phyloP scores from a whole-genome alignment of 2,329 filamentous ascomycete genomes.

The Sclerotinia sclerotiorum region DNA sequence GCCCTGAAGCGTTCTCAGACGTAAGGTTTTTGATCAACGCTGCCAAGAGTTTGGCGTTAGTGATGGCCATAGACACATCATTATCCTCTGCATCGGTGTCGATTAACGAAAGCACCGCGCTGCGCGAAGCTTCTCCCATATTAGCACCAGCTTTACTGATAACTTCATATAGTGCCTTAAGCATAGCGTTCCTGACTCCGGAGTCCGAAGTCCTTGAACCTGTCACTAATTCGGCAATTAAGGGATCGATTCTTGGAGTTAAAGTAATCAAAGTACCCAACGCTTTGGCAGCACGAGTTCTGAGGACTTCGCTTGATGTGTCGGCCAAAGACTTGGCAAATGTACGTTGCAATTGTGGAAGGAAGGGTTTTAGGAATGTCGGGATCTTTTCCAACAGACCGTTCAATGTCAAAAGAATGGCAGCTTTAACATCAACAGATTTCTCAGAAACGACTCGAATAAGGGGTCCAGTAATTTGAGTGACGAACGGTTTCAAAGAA shows the following conservation, averaged over 20 bases:
- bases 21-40: constrained; percentile 86
- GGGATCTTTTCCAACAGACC: constrained; percentile 97
- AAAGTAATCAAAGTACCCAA: constrained; percentile 93
- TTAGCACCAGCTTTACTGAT: constrained; percentile 91
- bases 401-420: constrained; percentile 90
- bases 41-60: constrained; percentile 85
- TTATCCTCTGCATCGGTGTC: constrained; percentile 77
- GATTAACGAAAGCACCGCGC: constrained; percentile 83
- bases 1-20: constrained; percentile 60
- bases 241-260: constrained; percentile 90
- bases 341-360: constrained; percentile 93
- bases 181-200: constrained; percentile 91
- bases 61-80: constrained; percentile 79
- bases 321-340: constrained; percentile 96
- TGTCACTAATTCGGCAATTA: constrained; percentile 90
- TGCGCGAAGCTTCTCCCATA: constrained; percentile 89
- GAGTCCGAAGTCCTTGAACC: constrained; percentile 86
- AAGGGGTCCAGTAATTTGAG: constrained; percentile 93
- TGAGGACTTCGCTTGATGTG: constrained; percentile 82
- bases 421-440: constrained; percentile 92
- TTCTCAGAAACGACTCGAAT: constrained; percentile 97
- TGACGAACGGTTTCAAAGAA: constrained; percentile 90
- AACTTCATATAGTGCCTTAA: constrained; percentile 94
- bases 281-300: constrained; percentile 87
- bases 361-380: constrained; percentile 89